Base-by-base conservation (phyloP, 345 rosid genomes). In the Hevea brasiliensis region DNA sequence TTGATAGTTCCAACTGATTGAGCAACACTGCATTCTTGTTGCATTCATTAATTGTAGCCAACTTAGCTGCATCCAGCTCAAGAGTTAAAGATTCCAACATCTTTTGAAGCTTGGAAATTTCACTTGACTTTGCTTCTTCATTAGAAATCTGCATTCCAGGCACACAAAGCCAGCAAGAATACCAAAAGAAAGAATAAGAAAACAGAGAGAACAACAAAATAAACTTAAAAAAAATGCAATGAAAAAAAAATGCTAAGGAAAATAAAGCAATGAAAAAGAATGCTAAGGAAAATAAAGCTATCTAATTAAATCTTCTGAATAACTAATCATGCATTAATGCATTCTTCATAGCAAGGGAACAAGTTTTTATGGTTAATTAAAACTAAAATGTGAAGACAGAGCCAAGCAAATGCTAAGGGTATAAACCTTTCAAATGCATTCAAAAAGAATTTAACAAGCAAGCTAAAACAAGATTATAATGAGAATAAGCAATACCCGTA, bases 31-130 rank as follows among this genome's bases (percentile, higher is more conserved):
- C 92, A 78, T 95, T 89, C 85, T 91, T 95, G 86, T 89, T 89
- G 81, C 89, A 90, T 84, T 91, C 93, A 77, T 89, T 90, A 68
- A 91, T 87, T 62, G 96, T 91, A 51, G 92, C 89, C 76, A 92
- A 83, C 83, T 87, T 95, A 79, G 98, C 83, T 57, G 97, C 99
- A 88, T 95, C 99, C 74, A 92, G 82, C 84, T 92, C 94, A 70
- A 95, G 97, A 76, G 72, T 85, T 85, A 89, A 76, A 73, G 94
- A 88, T 76, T 91, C 95, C 85, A 92, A 51, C 53, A 82, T 65
- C 74, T 85, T 88, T 67, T 85, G 92, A 76, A 89, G 93, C 83
- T 89, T 90, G 32, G 90, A 88, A 71, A 89, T 84, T 85, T 94
- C 97, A 65, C 68, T 76, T 41, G 84, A 80, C 85, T 86, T 94